Evolutionary conservation across 2,329 filamentous ascomycete species (phyloP).

Genomic region (Monosporascus sp.): DNA sequence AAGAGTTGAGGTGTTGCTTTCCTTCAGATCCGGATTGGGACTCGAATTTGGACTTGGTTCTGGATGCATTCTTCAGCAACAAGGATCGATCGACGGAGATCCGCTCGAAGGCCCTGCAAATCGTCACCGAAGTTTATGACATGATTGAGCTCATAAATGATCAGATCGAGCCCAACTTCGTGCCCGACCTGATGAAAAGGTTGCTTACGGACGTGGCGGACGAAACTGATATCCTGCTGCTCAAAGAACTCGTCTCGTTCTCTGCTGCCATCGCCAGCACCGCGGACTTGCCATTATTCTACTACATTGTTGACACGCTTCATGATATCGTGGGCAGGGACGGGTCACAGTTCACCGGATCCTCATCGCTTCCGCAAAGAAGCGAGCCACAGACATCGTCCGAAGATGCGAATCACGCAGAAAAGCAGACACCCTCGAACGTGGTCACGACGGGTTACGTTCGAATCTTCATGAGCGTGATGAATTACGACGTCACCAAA

Average conservation of each 20-base stretch:
- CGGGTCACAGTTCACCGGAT: constrained; percentile 38
- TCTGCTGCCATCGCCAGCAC: constrained; percentile 59
- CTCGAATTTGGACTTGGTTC: constrained; percentile 53
- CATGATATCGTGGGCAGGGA: constrained; percentile 46
- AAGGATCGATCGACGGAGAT: constrained; percentile 54
- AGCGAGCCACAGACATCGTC: constrained; percentile 15
- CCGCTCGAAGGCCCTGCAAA: constrained; percentile 56
- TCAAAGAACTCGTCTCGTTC: constrained; percentile 61
- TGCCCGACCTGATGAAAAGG: constrained; percentile 54
- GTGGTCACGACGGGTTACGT: constrained; percentile 68
- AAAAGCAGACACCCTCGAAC: constrained; percentile 56
- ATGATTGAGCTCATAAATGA: constrained; percentile 55
- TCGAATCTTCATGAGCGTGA: constrained; percentile 68
- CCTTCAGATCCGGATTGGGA: constrained; percentile 68
- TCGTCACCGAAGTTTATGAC: constrained; percentile 55
- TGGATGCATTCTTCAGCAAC: constrained; percentile 61
- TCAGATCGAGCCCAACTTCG: constrained; percentile 51
- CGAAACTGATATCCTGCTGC: constrained; percentile 60
- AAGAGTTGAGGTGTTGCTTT: constrained; percentile 64
- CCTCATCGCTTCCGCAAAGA: constrained; percentile 20
- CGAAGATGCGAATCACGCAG: constrained; percentile 21
- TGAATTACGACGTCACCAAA: constrained; percentile 63
- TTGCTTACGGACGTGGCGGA: constrained; percentile 56
- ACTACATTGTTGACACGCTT: constrained; percentile 50
- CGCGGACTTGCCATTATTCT: constrained; percentile 54